A percentile compares a stretch with the other conserved stretches of the same genome.
Conservation (phyloP, 768 basidiomycete species). For the Russula ochroleuca region DNA sequence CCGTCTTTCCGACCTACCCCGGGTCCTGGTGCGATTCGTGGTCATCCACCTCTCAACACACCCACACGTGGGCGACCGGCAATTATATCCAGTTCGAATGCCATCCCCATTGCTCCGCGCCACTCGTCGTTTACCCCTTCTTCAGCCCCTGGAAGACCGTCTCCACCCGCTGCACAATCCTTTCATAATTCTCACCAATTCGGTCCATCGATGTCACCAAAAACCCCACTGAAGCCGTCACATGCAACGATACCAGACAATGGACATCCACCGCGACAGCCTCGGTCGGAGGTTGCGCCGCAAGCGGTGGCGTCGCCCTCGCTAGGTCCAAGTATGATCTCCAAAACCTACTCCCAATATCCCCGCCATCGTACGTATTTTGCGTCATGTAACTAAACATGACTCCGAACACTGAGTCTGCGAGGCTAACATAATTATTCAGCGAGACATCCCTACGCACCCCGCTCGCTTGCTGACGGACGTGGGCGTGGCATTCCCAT, state of each 20-base stretch:
- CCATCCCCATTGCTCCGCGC: constrained; percentile 16
- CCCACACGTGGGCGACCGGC: constrained; percentile 3
- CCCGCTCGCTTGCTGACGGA: constrained; percentile 10
- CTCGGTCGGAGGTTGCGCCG: constrained; percentile 10
- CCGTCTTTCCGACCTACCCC: constrained; percentile 13
- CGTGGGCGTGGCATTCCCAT: constrained; percentile 8
- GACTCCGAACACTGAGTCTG: neutral
- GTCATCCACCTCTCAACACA: neutral
- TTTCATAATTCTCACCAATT: constrained; percentile 10
- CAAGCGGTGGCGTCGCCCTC: constrained; percentile 1
- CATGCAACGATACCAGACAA: constrained; percentile 3
- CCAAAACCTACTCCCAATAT: constrained; percentile 7
- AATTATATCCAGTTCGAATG: constrained; percentile 7
- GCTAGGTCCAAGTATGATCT: neutral
- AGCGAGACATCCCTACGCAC: constrained; percentile 8
- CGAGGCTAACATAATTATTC: constrained; percentile 1
- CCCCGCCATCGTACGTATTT: constrained; percentile 19
- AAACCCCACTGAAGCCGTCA: constrained; percentile 1
- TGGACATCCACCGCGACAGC: constrained; percentile 17
- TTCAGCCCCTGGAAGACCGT: constrained; percentile 5
- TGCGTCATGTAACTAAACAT: neutral
- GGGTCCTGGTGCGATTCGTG: constrained; percentile 1
- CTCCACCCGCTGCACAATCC: constrained; percentile 8
- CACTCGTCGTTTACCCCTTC: neutral
- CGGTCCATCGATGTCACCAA: neutral